Evolutionary conservation across 1,284 basidiomycete genomes (phyloP), one percentile per base, ranked within the genome.

Genomic region (Stygiomarasmius scandens): DNA sequence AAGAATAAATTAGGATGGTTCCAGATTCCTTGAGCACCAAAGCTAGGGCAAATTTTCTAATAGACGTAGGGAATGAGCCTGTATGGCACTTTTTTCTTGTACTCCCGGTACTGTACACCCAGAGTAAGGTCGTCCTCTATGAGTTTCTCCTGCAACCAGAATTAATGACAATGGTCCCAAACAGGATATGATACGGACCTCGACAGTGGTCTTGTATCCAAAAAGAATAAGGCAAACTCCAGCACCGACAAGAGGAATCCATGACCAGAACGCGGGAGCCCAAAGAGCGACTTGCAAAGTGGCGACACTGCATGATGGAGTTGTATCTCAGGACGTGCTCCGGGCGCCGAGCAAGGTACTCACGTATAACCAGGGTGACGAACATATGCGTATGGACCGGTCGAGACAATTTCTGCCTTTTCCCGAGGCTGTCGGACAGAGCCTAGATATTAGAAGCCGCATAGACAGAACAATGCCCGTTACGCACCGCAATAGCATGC

Each of bases 61-160:
- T 74, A 76, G 53, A 75, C 38, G 19, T 65, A 61, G 19, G 74
- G 75, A 52, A 77, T 69, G 43, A 75, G 10, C 53, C 62, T 74
- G 9, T 64, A 62, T 1, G 65, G 65, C 1, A 70, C 67, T 48
- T 58, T 66, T 56, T 68, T 63, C 66, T 74, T 74, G 54, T 77
- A 75, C 38, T 67, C 65, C 20, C 49, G 47, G 52, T 77, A 77
- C 19, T 69, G 71, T 25, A 49, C 50, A 43, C 69, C 70, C 36
- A 64, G 64, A 19, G 61, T 59, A 8, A 64, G 63, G 47, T 74
- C 72, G 34, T 69, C 61, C 49, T 66, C 66, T 0, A 71, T 69
- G 2, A 69, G 58, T 36, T 61, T 63, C 38, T 74, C 72, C 71
- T 72, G 38, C 14, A 8, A 34, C 32, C 32, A 34, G 14, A 14